Base-by-base conservation (phyloP, 2,329 filamentous ascomycete species). In the Nannizzia gypsea region DNA sequence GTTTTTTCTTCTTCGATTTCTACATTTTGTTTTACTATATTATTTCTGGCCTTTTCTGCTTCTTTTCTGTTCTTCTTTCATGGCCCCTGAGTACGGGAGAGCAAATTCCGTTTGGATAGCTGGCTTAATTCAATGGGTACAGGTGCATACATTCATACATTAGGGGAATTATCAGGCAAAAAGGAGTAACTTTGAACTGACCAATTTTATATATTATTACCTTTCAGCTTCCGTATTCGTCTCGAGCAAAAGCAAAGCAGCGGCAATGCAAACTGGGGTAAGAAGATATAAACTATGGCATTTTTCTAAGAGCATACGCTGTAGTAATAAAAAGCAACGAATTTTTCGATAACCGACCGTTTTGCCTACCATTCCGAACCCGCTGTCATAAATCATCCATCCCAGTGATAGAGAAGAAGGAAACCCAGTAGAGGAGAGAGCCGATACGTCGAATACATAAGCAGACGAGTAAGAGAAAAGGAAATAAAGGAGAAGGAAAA, bases 1-100 rank as follows among this genome's bases (percentile, higher is more conserved):
- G 20, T 15, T 40, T 57, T 57, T 17, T 42, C 38, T 56, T 44
- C 55, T 57, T 57, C 20, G 24, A 40, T 57, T 36, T 36, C 31
- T 3, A 36, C 31, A 36, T 36, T 36, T 36, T 57, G 34, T 40
- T 57, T 57, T 57, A 57, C 17, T 34, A 50, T 56, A 20, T 56
- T 56, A 17, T 56, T 22, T 56, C 52, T 40, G 52, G 55, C 26
- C 22, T 26, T 24, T 57, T 26, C 15, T 57, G 26, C 38, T 42
- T 17, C 26, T 56, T n/a, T n/a, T n/a, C n/a, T 31, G n/a, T 34
- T 38, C 52, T 38, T 38, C 24, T 28, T 34, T 56, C 17, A 36
- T 56, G 26, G 15, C 22, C n/a, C 22, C 40, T 54, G 50, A 31
- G 15, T 20, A 11, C 26, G 13, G 26, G 26, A 2, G 17, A n/a